These are phyloP conservation scores for Erodium moschatum DNA, from an alignment of 441 rosid species.

Conservation along the genomic window DNA sequence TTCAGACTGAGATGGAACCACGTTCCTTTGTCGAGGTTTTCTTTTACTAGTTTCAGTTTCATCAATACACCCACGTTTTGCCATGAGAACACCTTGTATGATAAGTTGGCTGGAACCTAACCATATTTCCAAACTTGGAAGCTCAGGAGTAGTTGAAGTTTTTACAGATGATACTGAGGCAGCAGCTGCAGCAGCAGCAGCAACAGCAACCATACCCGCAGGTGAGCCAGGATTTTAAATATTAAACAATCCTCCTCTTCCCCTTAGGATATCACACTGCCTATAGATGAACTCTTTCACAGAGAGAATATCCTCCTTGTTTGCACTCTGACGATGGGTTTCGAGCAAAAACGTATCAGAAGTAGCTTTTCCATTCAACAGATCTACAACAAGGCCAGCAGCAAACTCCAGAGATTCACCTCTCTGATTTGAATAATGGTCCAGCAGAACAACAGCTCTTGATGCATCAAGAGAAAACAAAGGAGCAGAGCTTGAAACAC, in stretches of 20 bases:
- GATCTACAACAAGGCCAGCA: slow-evolving; percentile 56
- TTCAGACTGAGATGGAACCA: slow-evolving; percentile 34
- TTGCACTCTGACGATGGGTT: slow-evolving; percentile 43
- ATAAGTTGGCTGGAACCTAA: slow-evolving; percentile 49
- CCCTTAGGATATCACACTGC: slow-evolving; percentile 69
- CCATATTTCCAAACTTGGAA: slow-evolving; percentile 62
- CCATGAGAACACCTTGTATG: slow-evolving; percentile 52
- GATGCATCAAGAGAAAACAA: slow-evolving; percentile 72
- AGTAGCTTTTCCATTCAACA: slow-evolving; percentile 63
- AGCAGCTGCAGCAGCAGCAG: slow-evolving; percentile 81
- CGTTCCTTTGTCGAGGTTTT: slow-evolving; percentile 47
- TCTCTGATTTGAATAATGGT: slow-evolving; percentile 35
- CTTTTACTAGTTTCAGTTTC: slow-evolving; percentile 46
- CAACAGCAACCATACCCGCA: slow-evolving; percentile 67
- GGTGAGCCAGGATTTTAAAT: slow-evolving; percentile 42
- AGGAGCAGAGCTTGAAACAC: slow-evolving; percentile 48
- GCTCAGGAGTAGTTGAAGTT: slow-evolving; percentile 42
- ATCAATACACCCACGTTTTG: slow-evolving; percentile 39
- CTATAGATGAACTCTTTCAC: slow-evolving; percentile 64
- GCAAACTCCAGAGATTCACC: slow-evolving; percentile 68
- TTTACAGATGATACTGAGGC: slow-evolving; percentile 68
- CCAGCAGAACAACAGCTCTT: slow-evolving; percentile 60
- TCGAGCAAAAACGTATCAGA: slow-evolving; percentile 70
- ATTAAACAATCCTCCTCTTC: slow-evolving; percentile 55
- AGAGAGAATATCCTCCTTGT: slow-evolving; percentile 50